Evolutionary conservation across 495 filamentous ascomycete genomes (phyloP), one percentile per base, ranked within the genome.

Genomic region (Penicillium arizonense): DNA sequence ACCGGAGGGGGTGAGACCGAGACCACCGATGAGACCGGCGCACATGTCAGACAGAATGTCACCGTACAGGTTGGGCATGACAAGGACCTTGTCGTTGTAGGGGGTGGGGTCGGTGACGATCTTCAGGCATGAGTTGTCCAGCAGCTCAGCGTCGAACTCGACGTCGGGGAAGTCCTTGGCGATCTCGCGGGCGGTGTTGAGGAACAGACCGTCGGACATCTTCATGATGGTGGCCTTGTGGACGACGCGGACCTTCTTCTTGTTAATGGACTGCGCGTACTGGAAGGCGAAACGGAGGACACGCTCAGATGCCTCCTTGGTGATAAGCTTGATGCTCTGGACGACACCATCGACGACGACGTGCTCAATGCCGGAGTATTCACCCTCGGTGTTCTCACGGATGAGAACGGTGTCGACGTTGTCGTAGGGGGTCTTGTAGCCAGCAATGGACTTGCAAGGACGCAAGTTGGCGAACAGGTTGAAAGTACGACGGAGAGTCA

Each of bases 171-270:
- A 97, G 59, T 97, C 91, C 84, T 96, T 92, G 70, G 89, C 76
- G 65, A 98, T 79, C 23, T 91, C 80, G 30, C 85, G 77, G 61
- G 91, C 95, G 47, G 83, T 87, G 72, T 82, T 87, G 52, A 97
- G 80, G 87, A 98, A 98, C 44, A 98, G 88, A 76, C 94, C 94
- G 74, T 98, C 94, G 73, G 82, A 87, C 95, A 97, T 97, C 86
- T 98, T 98, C 94, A 97, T 97, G 80, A 97, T 98, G 64, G 95
- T 98, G 65, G 93, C 94, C 84, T 97, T 97, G 84, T 97, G 93
- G 46, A 97, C 94, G 35, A 87, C 93, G 57, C 94, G 88, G 55
- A 98, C 94, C 85, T 97, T 96, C 70, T 84, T 88, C 80, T 88
- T 88, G 65, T 91, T 89, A 57, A 97, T 88, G 45, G 89, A 82